Conservation (phyloP, 768 basidiomycete genomes). For the Lactarius psammicola region DNA sequence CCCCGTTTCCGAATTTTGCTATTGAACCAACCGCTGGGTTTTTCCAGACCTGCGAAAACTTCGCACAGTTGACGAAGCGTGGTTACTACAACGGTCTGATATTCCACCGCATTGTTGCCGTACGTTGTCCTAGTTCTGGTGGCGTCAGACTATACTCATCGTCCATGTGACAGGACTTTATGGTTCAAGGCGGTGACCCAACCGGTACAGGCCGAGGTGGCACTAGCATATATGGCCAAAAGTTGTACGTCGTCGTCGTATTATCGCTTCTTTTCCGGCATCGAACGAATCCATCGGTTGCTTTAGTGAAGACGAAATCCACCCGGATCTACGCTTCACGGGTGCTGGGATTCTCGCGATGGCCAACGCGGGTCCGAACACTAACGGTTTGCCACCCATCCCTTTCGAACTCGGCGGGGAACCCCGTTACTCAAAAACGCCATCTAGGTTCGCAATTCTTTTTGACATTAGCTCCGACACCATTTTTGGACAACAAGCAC, state of each 20-base stretch:
- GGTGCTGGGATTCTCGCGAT: constrained; percentile 95
- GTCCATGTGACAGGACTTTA: constrained; percentile 68
- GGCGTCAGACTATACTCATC: constrained; percentile 9
- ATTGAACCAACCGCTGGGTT: constrained; percentile 19
- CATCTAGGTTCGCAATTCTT: constrained; percentile 90
- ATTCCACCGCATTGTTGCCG: constrained; percentile 91
- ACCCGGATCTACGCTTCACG: constrained; percentile 88
- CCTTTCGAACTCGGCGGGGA: neutral
- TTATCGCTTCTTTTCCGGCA: neutral
- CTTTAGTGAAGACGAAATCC: constrained; percentile 81
- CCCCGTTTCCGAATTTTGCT: neutral
- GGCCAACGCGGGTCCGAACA: constrained; percentile 97
- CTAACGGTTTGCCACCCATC: constrained; percentile 55
- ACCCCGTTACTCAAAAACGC: constrained; percentile 34
- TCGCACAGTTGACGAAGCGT: constrained; percentile 82
- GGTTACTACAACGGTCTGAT: constrained; percentile 91
- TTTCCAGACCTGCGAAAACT: constrained; percentile 89
- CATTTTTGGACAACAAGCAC: constrained; percentile 81
- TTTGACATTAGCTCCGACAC: constrained; percentile 79
- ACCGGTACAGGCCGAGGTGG: constrained; percentile 94
- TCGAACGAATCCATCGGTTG: neutral
- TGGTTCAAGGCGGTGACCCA: constrained; percentile 96
- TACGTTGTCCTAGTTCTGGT: constrained; percentile 37
- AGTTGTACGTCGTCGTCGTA: constrained; percentile 61
- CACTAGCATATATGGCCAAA: constrained; percentile 84